These are phyloP conservation scores for Trichoderma gracile DNA, from an alignment of 2,329 filamentous ascomycete species.

Conservation along the genomic window DNA sequence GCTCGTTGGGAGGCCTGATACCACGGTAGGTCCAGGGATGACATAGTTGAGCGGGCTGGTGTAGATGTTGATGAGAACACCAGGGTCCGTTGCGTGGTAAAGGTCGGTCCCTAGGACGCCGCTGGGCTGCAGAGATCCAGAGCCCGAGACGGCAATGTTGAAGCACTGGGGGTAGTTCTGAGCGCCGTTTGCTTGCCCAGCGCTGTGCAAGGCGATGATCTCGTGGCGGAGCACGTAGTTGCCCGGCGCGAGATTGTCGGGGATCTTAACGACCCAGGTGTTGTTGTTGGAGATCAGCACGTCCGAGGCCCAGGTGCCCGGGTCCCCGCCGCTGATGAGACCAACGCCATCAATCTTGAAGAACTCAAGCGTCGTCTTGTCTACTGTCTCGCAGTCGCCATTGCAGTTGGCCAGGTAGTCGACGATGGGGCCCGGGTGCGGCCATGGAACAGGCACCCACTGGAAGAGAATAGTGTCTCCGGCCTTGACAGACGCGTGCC, in stretches of 20 bases:
- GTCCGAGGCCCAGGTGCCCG: slow-evolving; percentile 45
- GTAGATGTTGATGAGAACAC: slow-evolving; percentile 42
- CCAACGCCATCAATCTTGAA: slow-evolving; percentile 50
- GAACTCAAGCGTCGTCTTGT: slow-evolving; percentile 47
- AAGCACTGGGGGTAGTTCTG: slow-evolving; percentile 57
- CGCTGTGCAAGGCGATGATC: slow-evolving; percentile 55
- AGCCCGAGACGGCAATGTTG: slow-evolving; percentile 50
- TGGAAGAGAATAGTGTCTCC: slow-evolving; percentile 49
- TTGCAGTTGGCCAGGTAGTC: slow-evolving; percentile 50
- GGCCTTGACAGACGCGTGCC: slow-evolving; percentile 45
- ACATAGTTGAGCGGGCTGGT: slow-evolving; percentile 33
- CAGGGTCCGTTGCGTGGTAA: slow-evolving; percentile 41
- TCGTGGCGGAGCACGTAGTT: slow-evolving; percentile 59
- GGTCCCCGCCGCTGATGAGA: slow-evolving; percentile 39
- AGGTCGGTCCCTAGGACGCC: slow-evolving; percentile 41
- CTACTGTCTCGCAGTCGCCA: slow-evolving; percentile 43
- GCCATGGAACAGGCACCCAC: slow-evolving; percentile 53
- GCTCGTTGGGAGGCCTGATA: slow-evolving; percentile 33
- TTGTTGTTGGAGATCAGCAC: slow-evolving; percentile 53
- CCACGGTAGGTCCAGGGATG: slow-evolving; percentile 38
- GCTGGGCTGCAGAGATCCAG: slow-evolving; percentile 38
- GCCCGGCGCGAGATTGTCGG: slow-evolving; percentile 48
- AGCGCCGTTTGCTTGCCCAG: slow-evolving; percentile 44
- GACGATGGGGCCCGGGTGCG: slow-evolving; percentile 50
- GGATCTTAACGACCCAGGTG: slow-evolving; percentile 53